These are phyloP conservation scores for Podila horticola DNA, from an alignment of 192 early-diverging fungal genomes.

Conservation along the genomic window DNA sequence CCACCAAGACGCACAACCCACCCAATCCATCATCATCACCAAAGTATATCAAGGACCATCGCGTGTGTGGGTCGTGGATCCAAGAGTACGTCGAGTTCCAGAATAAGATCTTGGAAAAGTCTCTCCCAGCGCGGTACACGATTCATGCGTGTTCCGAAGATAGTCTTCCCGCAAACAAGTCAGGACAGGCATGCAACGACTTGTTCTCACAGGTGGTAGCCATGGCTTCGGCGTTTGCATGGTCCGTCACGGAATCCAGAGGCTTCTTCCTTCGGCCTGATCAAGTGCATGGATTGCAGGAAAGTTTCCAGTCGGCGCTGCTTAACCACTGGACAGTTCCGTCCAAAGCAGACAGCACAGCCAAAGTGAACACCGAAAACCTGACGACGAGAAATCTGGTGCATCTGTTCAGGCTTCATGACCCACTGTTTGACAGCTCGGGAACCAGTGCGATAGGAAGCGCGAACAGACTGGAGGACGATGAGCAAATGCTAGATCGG, in stretches of 20 bases:
- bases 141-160: slow-evolving; percentile 20
- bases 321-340: slow-evolving; percentile 7
- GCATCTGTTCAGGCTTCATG: slow-evolving; percentile 1
- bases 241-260: slow-evolving; percentile 21
- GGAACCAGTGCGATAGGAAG: background rate
- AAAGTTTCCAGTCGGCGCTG: slow-evolving; percentile 11
- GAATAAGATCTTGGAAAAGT: slow-evolving; percentile 9
- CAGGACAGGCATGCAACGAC: slow-evolving; percentile 7
- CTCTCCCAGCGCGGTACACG: slow-evolving; percentile 8
- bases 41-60: slow-evolving; percentile 5
- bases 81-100: slow-evolving; percentile 17
- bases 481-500: background rate
- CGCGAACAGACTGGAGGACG: background rate
- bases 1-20: background rate
- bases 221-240: slow-evolving; percentile 25
- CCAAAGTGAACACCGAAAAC: slow-evolving; percentile 10
- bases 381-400: slow-evolving; percentile 9
- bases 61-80: slow-evolving; percentile 24
- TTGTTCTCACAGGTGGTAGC: slow-evolving; percentile 27
- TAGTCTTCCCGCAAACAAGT: background rate
- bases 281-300: slow-evolving; percentile 7
- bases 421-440: slow-evolving; percentile 7
- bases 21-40: background rate
- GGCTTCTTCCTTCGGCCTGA: slow-evolving; percentile 18
- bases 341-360: background rate